A percentile compares a stretch with the other conserved stretches of the same genome.
Conservation (phyloP, 108 stramenopile species). For the Chaetoceros tenuissimus region DNA sequence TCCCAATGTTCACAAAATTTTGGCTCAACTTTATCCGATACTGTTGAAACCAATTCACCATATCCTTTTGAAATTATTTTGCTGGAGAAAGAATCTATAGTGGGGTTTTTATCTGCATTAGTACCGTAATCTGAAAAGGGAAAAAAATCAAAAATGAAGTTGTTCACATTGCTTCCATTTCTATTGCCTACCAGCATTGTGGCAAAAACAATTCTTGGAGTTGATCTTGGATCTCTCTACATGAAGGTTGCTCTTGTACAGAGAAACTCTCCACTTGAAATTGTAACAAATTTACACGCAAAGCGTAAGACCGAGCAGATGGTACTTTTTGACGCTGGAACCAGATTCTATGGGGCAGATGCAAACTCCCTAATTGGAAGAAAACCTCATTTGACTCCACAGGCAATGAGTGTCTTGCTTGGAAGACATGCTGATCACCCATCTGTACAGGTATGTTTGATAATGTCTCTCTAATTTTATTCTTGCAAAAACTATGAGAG, state of each 20-base stretch:
- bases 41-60: too few species aligned
- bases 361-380: constrained; percentile 80
- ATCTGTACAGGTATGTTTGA: constrained; percentile 44
- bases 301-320: constrained; percentile 98
- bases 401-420: constrained; percentile 67
- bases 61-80: too few species aligned
- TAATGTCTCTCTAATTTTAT: background rate
- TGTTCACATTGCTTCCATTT: background rate
- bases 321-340: constrained; percentile 92
- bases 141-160: constrained; percentile 1
- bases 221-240: constrained; percentile 95
- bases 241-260: constrained; percentile 99
- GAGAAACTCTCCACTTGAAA: constrained; percentile 93
- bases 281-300: constrained; percentile 97
- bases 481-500: background rate
- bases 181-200: constrained; percentile 30
- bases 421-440: constrained; percentile 82
- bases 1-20: too few species aligned
- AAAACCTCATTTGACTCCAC: constrained; percentile 86
- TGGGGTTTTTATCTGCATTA: too few species aligned
- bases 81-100: too few species aligned
- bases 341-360: constrained; percentile 93
- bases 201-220: constrained; percentile 90
- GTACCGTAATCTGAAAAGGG: too few species aligned
- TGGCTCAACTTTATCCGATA: too few species aligned